Percentiles rank a stretch among this genome's conserved stretches.
phyloP scores from a whole-genome alignment of 176 grass and related monocot genomes.

The Zoysia japonica region DNA sequence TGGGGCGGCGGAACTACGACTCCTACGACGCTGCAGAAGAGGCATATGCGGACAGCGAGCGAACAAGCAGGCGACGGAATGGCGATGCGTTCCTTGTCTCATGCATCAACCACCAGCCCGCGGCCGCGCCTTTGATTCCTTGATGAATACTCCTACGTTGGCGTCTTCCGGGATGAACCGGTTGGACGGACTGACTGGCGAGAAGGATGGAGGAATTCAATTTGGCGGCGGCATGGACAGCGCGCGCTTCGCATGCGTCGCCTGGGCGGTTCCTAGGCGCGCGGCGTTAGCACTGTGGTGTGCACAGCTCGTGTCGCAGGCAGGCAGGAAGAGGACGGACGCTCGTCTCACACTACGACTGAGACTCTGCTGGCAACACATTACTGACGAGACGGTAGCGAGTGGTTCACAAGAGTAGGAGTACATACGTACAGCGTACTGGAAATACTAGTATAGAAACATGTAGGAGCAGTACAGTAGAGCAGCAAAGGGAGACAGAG shows the following conservation, averaged over 20 bases:
- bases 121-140: neutral
- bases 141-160: neutral
- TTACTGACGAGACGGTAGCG: neutral
- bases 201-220: neutral
- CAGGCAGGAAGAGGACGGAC: neutral
- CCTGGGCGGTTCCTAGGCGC: slow-evolving; percentile 32
- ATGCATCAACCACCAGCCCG: slow-evolving; percentile 19
- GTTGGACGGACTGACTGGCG: neutral
- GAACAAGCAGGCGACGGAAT: neutral
- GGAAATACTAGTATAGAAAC: neutral
- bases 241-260: neutral
- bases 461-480: neutral
- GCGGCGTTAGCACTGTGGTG: neutral
- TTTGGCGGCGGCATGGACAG: slow-evolving; percentile 19
- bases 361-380: neutral
- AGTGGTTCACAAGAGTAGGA: slow-evolving; percentile 11
- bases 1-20: slow-evolving; percentile 32
- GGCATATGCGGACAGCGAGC: neutral
- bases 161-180: slow-evolving; percentile 1
- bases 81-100: slow-evolving; percentile 21
- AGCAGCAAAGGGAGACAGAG: neutral
- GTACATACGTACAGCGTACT: slow-evolving; percentile 2
- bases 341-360: neutral
- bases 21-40: neutral
- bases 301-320: neutral